These are phyloP conservation scores for Scleroderma bovista DNA, from an alignment of 768 basidiomycete genomes.

Conservation along the genomic window DNA sequence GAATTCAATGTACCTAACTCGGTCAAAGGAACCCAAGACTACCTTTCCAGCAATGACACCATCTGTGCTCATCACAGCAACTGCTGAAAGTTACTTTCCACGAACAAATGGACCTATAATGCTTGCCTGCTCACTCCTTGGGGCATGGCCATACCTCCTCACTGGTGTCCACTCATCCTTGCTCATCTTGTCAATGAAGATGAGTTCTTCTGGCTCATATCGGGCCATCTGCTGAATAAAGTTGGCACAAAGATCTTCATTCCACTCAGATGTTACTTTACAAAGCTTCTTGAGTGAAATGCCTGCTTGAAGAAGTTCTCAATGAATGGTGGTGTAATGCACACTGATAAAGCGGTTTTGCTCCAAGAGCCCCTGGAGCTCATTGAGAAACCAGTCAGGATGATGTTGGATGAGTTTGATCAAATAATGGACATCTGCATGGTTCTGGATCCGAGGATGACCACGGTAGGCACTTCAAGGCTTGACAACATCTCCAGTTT, in stretches of 20 bases:
- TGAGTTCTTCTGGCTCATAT: conserved; percentile 29
- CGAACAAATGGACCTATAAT: conserved; percentile 26
- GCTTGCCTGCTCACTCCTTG: conserved; percentile 17
- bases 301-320: conserved; percentile 22
- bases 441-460: background rate
- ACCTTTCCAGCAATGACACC: conserved; percentile 23
- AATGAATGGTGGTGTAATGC: conserved; percentile 30
- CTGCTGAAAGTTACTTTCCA: conserved; percentile 22
- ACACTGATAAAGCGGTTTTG: conserved; percentile 24
- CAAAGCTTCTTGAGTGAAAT: conserved; percentile 28
- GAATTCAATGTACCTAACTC: conserved; percentile 18
- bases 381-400: conserved; percentile 32
- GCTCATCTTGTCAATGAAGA: conserved; percentile 32
- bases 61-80: conserved; percentile 25
- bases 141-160: conserved; percentile 15
- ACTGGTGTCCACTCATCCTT: conserved; percentile 24
- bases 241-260: conserved; percentile 19
- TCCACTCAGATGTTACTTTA: conserved; percentile 27
- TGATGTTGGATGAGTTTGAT: conserved; percentile 12
- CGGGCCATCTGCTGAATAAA: conserved; percentile 23
- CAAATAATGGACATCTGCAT: conserved; percentile 22
- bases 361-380: conserved; percentile 15
- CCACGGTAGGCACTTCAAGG: background rate
- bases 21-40: conserved; percentile 27
- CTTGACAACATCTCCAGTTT: conserved; percentile 11